Evolutionary conservation across 2,329 filamentous ascomycete species (phyloP).

Genomic region (Fusarium sp.): DNA sequence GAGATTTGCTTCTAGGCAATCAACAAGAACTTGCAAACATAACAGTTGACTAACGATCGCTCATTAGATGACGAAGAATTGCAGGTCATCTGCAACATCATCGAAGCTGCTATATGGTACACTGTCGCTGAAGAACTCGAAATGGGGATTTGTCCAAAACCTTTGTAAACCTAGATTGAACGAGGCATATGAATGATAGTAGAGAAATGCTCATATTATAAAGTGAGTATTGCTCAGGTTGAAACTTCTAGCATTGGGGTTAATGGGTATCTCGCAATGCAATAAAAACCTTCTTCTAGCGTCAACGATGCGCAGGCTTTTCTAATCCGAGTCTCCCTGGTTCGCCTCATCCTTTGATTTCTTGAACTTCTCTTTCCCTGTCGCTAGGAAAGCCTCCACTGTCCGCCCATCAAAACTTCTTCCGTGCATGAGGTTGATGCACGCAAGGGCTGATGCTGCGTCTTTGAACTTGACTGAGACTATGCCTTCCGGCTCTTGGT

Average conservation of each 20-base stretch:
- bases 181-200: background rate
- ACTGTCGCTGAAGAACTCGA: constrained; percentile 61
- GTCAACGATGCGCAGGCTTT: background rate
- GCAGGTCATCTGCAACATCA: constrained; percentile 73
- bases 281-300: constrained; percentile 24
- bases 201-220: background rate
- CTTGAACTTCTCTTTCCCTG: constrained; percentile 78
- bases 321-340: constrained; percentile 55
- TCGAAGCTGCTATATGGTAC: constrained; percentile 81
- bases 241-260: constrained; percentile 19
- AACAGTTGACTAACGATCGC: constrained; percentile 4
- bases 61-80: constrained; percentile 72
- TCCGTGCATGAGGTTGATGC: constrained; percentile 81
- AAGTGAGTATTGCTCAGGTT: constrained; percentile 6
- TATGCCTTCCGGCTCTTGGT: constrained; percentile 85
- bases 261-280: constrained; percentile 47
- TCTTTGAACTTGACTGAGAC: constrained; percentile 86
- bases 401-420: constrained; percentile 80
- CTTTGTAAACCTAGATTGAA: constrained; percentile 15
- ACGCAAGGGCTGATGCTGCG: constrained; percentile 76
- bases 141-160: constrained; percentile 43
- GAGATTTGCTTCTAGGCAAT: constrained; percentile 41
- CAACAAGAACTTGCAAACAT: background rate
- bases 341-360: constrained; percentile 72
- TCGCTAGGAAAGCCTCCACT: constrained; percentile 78